These are phyloP conservation scores for Microsporum ferrugineum DNA, from an alignment of 2,329 filamentous ascomycete genomes.

Conservation along the genomic window DNA sequence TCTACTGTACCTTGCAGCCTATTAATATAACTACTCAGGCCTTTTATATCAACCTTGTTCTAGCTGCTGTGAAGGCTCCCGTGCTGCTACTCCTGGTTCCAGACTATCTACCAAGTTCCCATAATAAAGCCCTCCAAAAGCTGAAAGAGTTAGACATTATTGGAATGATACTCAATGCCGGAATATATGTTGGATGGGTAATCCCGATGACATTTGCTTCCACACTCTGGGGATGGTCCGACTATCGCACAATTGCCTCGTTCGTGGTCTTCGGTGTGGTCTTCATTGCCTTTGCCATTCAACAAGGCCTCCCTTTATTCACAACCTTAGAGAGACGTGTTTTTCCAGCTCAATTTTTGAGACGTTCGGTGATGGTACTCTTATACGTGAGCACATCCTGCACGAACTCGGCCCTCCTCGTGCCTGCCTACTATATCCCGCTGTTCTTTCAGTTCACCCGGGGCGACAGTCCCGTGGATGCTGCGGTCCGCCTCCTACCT, in stretches of 20 bases:
- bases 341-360: constrained; percentile 41
- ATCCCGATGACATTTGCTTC: constrained; percentile 44
- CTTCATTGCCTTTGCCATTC: constrained; percentile 35
- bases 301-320: constrained; percentile 34
- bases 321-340: constrained; percentile 36
- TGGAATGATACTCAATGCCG: constrained; percentile 35
- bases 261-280: constrained; percentile 39
- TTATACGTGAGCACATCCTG: constrained; percentile 35
- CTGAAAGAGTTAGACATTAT: constrained; percentile 32
- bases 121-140: constrained; percentile 12
- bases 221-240: constrained; percentile 38
- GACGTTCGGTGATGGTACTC: constrained; percentile 28
- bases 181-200: constrained; percentile 30
- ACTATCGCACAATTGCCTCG: constrained; percentile 35
- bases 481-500: constrained; percentile 25
- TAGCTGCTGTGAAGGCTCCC: constrained; percentile 2
- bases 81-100: constrained; percentile 5
- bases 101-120: neutral
- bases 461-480: constrained; percentile 27
- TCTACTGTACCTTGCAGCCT: neutral
- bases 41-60: constrained; percentile 8
- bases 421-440: constrained; percentile 43
- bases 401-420: constrained; percentile 28
- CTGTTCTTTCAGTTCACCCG: constrained; percentile 45
- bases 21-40: neutral